Evolutionary conservation across 345 rosid genomes (phyloP), one percentile per base, ranked within the genome.

Genomic region (Schrenkiella parvula): DNA sequence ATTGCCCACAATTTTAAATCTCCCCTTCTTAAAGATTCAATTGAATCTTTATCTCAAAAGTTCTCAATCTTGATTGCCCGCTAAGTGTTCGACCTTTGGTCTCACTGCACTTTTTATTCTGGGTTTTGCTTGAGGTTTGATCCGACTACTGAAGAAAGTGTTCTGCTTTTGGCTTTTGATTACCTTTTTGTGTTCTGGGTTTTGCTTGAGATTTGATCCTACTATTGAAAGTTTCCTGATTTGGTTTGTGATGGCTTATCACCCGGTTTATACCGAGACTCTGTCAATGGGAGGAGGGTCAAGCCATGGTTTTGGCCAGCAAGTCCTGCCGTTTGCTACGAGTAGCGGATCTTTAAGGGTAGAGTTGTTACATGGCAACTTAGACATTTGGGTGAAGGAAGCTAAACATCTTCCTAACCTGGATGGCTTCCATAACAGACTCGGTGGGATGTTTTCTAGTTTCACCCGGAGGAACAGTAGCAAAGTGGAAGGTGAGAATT

Each of bases 401-500:
- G 98, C 97, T 71, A 85, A 84, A 38, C 85, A 86, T 77, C 91
- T 93, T 26, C 98, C 98, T 4, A 93, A 93, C 78, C 80, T 90
- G 89, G 98, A 93, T 72, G 78, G 83, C 70, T 83, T 93, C 63
- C 98, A 90, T 66, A 85, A 82, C 72, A 83, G 66, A 52, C 64
- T 93, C 4, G 90, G 85, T 15, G 97, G 86, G 50, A 37, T 89
- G 81, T 74, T 90, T 6, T 88, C 87, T 15, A 81, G 68, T 22
- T 62, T 93, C 0, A 44, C 56, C 1, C 71, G 79, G 32, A 93
- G 72, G 73, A 70, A 80, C 47, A 69, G 77, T 64, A 74, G 39
- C 32, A 92, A 92, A 82, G 77, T 72, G 8, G 93, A 86, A 61
- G 82, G 75, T 55, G 87, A 68, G 38, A 70, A 82, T 51, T 39